A percentile compares a stretch with the other conserved stretches of the same genome.
These are phyloP conservation scores for Lasiodiplodia sp. DNA, from an alignment of 2,329 filamentous ascomycete genomes.

Conservation along the genomic window DNA sequence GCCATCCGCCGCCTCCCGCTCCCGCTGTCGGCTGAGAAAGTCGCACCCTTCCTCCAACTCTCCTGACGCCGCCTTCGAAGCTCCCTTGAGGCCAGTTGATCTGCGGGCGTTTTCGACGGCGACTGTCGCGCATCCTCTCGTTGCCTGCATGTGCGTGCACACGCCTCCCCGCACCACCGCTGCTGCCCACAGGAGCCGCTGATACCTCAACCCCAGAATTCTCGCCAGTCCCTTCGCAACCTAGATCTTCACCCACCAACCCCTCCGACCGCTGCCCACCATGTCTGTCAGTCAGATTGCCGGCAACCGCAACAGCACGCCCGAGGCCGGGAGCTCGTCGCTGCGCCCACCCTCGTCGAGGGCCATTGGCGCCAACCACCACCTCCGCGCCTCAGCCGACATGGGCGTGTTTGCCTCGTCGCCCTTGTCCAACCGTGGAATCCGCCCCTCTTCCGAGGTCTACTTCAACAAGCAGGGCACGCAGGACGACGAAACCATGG, in stretches of 20 bases:
- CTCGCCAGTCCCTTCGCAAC: slow-evolving; percentile 12
- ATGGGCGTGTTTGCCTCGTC: slow-evolving; percentile 81
- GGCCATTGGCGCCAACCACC: slow-evolving; percentile 77
- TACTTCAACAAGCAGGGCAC: slow-evolving; percentile 81
- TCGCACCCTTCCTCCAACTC: slow-evolving; percentile 22
- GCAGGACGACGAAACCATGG: slow-evolving; percentile 77
- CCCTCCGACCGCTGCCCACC: slow-evolving; percentile 33
- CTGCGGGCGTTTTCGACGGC: slow-evolving; percentile 29
- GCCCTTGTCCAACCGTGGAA: slow-evolving; percentile 75
- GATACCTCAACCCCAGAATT: slow-evolving; percentile 19
- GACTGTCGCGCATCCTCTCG: slow-evolving; percentile 12
- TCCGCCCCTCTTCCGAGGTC: slow-evolving; percentile 93
- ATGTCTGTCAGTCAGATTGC: slow-evolving; percentile 59
- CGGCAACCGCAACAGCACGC: slow-evolving; percentile 93
- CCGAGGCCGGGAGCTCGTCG: slow-evolving; percentile 83
- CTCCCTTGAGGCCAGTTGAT: slow-evolving; percentile 32
- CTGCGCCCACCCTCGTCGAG: slow-evolving; percentile 84
- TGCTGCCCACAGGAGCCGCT: slow-evolving; percentile 8
- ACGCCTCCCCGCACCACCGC: slow-evolving; percentile 1
- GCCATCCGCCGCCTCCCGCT: slow-evolving; percentile 26
- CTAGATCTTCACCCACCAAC: neutral
- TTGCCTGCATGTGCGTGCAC: slow-evolving; percentile 16
- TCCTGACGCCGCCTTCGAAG: slow-evolving; percentile 30
- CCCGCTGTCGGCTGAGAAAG: slow-evolving; percentile 13
- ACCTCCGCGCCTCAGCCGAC: slow-evolving; percentile 93